Base-by-base conservation (phyloP, 495 filamentous ascomycete species). In the Apiosordaria backusii region DNA sequence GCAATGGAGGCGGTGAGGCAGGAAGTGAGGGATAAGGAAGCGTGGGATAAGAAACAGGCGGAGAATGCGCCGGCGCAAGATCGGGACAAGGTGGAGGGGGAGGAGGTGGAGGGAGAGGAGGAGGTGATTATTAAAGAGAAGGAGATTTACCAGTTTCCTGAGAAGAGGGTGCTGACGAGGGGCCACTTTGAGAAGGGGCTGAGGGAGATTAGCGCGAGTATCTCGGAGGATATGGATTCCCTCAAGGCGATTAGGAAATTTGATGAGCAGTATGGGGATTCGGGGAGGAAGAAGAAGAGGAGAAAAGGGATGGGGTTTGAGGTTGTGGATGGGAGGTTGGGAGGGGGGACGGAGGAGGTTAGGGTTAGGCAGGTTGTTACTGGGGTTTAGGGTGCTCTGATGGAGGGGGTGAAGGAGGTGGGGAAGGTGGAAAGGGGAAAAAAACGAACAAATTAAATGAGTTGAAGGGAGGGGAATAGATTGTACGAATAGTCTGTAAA, bases 211-310 rank as follows among this genome's bases (percentile, higher is more conserved):
- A 90, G 87, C 65, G 93, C 95, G 0, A 96, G 92, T 68, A 93
- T 97, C 66, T 92, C 88, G 66, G 95, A 97, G 76, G 95, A 99
- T 69, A 99, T 97, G 95, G 83, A 88, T 45, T 90, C 85, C 40
- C 79, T 99, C 62, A 83, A 84, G 63, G 91, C 91, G 23, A 97
- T 99, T 68, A 82, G 90, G 61, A 96, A 97, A 80, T 99, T 98
- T 76, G 96, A 99, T 74, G 92, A 96, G 80, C 91, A 93, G 74
- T 99, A 91, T 77, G 95, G 95, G 22, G 93, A 97, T 79, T 86
- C 90, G n/a, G 91, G 88, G 61, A 86, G 88, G 5, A 84, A 84
- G 71, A 84, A 84, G 71, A 88, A 87, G 80, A 83, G 77, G 71
- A 76, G 74, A 57, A 45, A n/a, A 18, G 78, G 77, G 0, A 88